Evolutionary conservation across 768 basidiomycete species (phyloP).

Genomic region (Boletus insuetus): DNA sequence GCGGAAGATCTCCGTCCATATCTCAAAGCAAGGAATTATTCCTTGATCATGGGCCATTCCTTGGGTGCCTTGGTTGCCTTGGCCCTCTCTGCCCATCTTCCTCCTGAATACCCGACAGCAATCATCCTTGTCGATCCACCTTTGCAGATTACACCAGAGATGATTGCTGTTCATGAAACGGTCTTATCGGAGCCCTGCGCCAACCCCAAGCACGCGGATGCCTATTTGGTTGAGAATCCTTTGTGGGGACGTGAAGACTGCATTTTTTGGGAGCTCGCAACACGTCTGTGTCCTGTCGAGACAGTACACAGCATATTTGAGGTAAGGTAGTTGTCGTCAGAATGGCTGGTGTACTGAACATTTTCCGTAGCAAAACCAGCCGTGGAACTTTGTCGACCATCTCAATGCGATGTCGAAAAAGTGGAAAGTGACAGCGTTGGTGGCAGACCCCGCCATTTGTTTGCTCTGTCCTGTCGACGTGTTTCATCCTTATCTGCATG

Average conservation of each 20-base stretch:
- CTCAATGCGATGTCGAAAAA: neutral
- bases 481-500: constrained; percentile 13
- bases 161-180: neutral
- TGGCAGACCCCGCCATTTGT: constrained; percentile 17
- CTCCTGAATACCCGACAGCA: constrained; percentile 6
- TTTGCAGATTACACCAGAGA: neutral
- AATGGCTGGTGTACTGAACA: neutral
- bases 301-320: neutral
- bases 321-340: neutral
- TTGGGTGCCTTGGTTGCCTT: constrained; percentile 5
- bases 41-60: constrained; percentile 24
- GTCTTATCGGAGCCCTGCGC: neutral
- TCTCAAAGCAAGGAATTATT: constrained; percentile 9
- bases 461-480: constrained; percentile 1
- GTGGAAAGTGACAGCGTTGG: constrained; percentile 16
- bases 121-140: constrained; percentile 23
- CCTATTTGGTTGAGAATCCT: constrained; percentile 1
- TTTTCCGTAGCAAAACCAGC: constrained; percentile 8
- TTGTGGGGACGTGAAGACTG: too few relatives aligned
- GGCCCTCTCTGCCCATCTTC: constrained; percentile 2
- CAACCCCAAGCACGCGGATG: constrained; percentile 2
- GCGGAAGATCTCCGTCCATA: constrained; percentile 17
- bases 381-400: constrained; percentile 18
- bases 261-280: too few relatives aligned
- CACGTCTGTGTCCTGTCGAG: too few relatives aligned